Evolutionary conservation across 306 rosid species (phyloP).

Genomic region (Astragalus membranaceus): DNA sequence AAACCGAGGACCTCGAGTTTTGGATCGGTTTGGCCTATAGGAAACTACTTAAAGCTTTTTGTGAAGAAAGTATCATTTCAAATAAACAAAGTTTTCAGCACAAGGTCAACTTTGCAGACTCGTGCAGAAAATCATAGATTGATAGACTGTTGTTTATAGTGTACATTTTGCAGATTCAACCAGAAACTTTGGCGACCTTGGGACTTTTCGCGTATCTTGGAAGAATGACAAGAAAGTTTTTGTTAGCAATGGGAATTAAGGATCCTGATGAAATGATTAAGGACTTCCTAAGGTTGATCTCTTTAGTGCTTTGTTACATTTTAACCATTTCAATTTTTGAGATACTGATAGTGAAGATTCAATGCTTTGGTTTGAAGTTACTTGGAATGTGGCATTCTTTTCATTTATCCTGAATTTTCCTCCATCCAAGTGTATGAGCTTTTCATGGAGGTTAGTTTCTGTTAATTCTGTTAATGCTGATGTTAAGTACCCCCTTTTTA

Average conservation of each 20-base stretch:
- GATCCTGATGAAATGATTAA: constrained; percentile 58
- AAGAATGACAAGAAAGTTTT: constrained; percentile 57
- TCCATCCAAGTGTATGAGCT: constrained; percentile 42
- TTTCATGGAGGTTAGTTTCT: constrained; percentile 64
- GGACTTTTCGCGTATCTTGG: constrained; percentile 73
- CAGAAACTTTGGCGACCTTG: constrained; percentile 50
- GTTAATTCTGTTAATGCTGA: not conserved
- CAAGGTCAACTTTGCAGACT: constrained; percentile 40
- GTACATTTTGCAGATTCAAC: constrained; percentile 37
- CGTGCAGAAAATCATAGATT: constrained; percentile 6
- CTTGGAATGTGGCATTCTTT: constrained; percentile 68
- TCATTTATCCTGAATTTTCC: constrained; percentile 53
- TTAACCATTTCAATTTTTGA: constrained; percentile 3
- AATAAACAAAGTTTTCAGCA: constrained; percentile 33
- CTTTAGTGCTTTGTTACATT: not conserved
- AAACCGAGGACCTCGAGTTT: constrained; percentile 57
- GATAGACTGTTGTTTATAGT: not conserved
- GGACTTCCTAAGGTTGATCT: constrained; percentile 58
- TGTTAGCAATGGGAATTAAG: constrained; percentile 52
- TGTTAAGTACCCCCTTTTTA: not conserved
- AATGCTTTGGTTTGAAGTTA: constrained; percentile 47
- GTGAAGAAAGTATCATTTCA: constrained; percentile 22
- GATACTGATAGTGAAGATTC: not conserved
- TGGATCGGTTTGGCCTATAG: constrained; percentile 66
- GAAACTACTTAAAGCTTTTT: constrained; percentile 50